A percentile compares a stretch with the other conserved stretches of the same genome.
Conservation (phyloP, 805 yeast genomes). For the Yarrowia alimentaria region DNA sequence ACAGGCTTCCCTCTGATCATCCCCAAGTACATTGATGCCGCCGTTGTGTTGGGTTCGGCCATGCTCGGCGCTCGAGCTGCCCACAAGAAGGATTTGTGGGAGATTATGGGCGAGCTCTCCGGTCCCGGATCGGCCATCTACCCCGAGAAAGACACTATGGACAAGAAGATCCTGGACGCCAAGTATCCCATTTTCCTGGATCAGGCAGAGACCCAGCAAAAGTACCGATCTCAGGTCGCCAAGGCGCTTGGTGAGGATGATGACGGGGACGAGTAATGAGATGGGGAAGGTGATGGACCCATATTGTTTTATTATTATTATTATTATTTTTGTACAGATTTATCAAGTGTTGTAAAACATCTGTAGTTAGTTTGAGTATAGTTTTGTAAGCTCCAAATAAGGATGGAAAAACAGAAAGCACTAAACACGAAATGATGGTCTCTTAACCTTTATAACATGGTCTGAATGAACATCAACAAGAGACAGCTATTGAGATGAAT, state of each 20-base stretch:
- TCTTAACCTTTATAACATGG: too few species aligned
- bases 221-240: slow-evolving; percentile 63
- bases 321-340: too few species aligned
- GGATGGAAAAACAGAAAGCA: too few species aligned
- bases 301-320: too few species aligned
- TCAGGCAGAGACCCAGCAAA: slow-evolving; percentile 77
- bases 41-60: slow-evolving; percentile 96
- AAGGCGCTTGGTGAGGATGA: slow-evolving; percentile 14
- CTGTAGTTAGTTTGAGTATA: too few species aligned
- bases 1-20: slow-evolving; percentile 88
- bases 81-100: slow-evolving; percentile 59
- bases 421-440: too few species aligned
- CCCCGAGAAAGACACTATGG: slow-evolving; percentile 65
- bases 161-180: slow-evolving; percentile 65
- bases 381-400: too few species aligned
- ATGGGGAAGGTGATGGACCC: slow-evolving; percentile 7
- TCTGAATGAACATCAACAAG: too few species aligned
- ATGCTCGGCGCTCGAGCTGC: slow-evolving; percentile 93
- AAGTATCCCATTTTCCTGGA: slow-evolving; percentile 86
- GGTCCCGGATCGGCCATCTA: slow-evolving; percentile 77
- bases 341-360: too few species aligned
- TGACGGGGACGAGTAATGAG: not conserved
- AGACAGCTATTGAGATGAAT: too few species aligned
- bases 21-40: slow-evolving; percentile 93
- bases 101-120: slow-evolving; percentile 77